A percentile compares a stretch with the other conserved stretches of the same genome.
Evolutionary conservation across 169 alveolate species (phyloP).

Genomic region (Plasmodium cynomolgi): DNA sequence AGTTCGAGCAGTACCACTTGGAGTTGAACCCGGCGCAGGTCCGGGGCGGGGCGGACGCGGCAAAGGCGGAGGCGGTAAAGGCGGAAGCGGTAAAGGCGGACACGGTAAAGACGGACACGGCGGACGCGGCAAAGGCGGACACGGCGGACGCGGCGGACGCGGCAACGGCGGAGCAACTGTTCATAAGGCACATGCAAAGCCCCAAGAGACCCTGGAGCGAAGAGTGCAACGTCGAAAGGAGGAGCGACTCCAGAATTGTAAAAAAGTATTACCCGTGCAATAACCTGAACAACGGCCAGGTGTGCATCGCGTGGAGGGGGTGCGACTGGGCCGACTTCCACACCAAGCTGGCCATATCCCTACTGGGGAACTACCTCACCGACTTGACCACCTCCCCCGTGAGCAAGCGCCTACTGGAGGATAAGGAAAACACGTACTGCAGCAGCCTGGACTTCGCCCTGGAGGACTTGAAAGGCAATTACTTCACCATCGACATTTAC

Average conservation of each 20-base stretch:
- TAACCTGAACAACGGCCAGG: slow-evolving; percentile 79
- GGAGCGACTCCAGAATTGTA: slow-evolving; percentile 11
- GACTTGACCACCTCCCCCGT: slow-evolving; percentile 81
- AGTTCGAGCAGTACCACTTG: slow-evolving; percentile 34
- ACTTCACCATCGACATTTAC: slow-evolving; percentile 69
- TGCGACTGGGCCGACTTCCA: slow-evolving; percentile 79
- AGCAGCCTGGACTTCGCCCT: slow-evolving; percentile 78
- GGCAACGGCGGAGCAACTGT: neutral
- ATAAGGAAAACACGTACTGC: slow-evolving; percentile 80
- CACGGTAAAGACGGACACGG: slow-evolving; percentile 3
- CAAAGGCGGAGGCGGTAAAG: neutral
- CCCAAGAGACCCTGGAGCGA: slow-evolving; percentile 73
- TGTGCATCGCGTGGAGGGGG: slow-evolving; percentile 84
- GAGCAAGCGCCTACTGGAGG: slow-evolving; percentile 76
- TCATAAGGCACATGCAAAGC: slow-evolving; percentile 28
- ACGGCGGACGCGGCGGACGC: neutral
- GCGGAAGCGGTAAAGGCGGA: slow-evolving; percentile 5
- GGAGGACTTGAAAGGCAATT: slow-evolving; percentile 74
- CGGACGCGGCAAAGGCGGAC: neutral
- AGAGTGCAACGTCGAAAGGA: slow-evolving; percentile 57
- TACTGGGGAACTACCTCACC: slow-evolving; percentile 80
- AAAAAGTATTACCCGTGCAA: slow-evolving; percentile 81
- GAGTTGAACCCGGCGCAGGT: slow-evolving; percentile 25
- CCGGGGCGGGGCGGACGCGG: neutral
- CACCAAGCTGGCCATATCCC: slow-evolving; percentile 67